phyloP scores from a whole-genome alignment of 2,329 filamentous ascomycete genomes.

The Clarireedia hainanense region DNA sequence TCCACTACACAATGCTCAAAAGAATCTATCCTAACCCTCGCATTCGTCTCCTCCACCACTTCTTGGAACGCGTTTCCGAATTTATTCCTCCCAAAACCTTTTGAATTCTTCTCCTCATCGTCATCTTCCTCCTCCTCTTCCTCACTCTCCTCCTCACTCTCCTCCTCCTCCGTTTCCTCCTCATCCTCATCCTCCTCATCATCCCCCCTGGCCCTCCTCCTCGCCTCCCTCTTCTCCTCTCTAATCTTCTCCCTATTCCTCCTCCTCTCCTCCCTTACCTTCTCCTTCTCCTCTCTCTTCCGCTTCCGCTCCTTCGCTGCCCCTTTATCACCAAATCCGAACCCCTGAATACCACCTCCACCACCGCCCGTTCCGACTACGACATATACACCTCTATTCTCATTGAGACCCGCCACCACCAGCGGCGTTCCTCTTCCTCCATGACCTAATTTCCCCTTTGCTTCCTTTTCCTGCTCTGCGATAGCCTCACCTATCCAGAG shows the following conservation, averaged over 20 bases:
- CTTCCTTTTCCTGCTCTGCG: constrained; percentile 76
- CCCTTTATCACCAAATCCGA: constrained; percentile 60
- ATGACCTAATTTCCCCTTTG: constrained; percentile 58
- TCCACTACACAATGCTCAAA: constrained; percentile 98
- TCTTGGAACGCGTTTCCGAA: constrained; percentile 96
- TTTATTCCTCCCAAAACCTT: constrained; percentile 71
- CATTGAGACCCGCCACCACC: constrained; percentile 84
- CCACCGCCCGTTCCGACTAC: constrained; percentile 89
- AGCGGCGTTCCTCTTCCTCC: constrained; percentile 73
- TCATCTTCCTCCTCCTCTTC: constrained; percentile 41
- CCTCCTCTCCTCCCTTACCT: constrained; percentile 47
- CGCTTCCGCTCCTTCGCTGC: constrained; percentile 54
- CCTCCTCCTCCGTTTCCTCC: constrained; percentile 45
- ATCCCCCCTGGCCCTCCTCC: constrained; percentile 36
- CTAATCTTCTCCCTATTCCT: constrained; percentile 51
- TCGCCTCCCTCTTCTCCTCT: constrained; percentile 54
- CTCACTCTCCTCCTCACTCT: constrained; percentile 39
- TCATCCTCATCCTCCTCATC: constrained; percentile 40
- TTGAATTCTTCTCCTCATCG: constrained; percentile 44
- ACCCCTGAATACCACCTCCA: constrained; percentile 56
- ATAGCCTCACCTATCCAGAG: constrained; percentile 93
- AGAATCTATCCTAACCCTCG: constrained; percentile 84
- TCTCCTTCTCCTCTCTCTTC: constrained; percentile 57
- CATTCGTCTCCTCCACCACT: constrained; percentile 84
- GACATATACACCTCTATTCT: constrained; percentile 78